phyloP scores from a whole-genome alignment of 2,329 filamentous ascomycete species.

The Aspergillus novofumigatus region DNA sequence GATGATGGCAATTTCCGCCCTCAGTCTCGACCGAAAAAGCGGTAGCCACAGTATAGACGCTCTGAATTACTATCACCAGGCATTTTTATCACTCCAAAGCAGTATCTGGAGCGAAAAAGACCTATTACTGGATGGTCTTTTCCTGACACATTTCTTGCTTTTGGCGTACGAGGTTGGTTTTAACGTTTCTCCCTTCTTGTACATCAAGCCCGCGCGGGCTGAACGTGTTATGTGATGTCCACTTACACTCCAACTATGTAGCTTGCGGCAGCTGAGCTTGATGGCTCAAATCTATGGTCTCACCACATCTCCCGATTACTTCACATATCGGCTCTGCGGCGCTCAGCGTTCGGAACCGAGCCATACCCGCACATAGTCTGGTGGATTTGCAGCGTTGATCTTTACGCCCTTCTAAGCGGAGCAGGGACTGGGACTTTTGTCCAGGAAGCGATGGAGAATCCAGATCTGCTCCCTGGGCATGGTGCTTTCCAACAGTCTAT shows the following conservation, averaged over 20 bases:
- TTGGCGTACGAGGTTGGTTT: slow-evolving; percentile 51
- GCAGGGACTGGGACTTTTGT: slow-evolving; percentile 50
- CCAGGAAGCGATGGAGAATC: slow-evolving; percentile 43
- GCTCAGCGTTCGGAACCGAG: slow-evolving; percentile 42
- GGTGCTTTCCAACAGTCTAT: slow-evolving; percentile 36
- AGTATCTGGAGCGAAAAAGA: slow-evolving; percentile 46
- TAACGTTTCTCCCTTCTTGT: neutral
- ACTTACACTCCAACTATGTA: slow-evolving; percentile 21
- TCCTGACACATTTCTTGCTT: slow-evolving; percentile 55
- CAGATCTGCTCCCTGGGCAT: slow-evolving; percentile 42
- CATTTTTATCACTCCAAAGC: slow-evolving; percentile 46
- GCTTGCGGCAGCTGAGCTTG: slow-evolving; percentile 45
- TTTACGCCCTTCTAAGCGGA: slow-evolving; percentile 53
- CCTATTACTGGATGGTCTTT: slow-evolving; percentile 53
- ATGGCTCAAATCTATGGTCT: slow-evolving; percentile 50
- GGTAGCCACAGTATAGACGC: slow-evolving; percentile 46
- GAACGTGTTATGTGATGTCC: neutral
- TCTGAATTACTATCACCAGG: slow-evolving; percentile 53
- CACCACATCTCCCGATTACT: slow-evolving; percentile 51
- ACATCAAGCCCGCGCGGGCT: slow-evolving; percentile 1
- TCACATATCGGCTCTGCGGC: slow-evolving; percentile 47
- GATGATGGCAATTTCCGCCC: slow-evolving; percentile 55
- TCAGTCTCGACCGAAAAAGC: slow-evolving; percentile 48
- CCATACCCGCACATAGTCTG: slow-evolving; percentile 51
- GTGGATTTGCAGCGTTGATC: slow-evolving; percentile 52